Evolutionary conservation across 2,329 filamentous ascomycete genomes (phyloP).

Genomic region (Nigrograna mackinnonii): DNA sequence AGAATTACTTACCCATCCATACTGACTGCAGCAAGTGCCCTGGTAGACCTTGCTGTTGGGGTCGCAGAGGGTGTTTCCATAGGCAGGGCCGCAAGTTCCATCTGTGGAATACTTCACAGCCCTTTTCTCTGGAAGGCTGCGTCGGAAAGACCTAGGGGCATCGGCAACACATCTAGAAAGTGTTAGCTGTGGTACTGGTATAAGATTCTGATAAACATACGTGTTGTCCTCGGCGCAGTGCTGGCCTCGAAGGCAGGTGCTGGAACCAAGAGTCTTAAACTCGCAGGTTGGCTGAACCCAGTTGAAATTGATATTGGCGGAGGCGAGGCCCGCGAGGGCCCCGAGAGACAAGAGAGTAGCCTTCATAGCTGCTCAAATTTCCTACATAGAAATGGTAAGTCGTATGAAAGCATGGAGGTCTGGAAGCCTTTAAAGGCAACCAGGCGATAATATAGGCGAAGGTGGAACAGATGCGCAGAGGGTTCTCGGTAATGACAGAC

Average conservation of each 20-base stretch:
- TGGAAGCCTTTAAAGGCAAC: too few species aligned
- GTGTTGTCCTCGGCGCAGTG: constrained; percentile 38
- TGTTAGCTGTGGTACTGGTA: constrained; percentile 2
- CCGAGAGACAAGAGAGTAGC: constrained; percentile 28
- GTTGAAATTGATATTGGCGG: constrained; percentile 54
- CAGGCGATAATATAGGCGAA: not conserved
- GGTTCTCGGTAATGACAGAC: too few species aligned
- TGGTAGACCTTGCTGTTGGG: constrained; percentile 49
- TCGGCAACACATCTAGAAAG: constrained; percentile 20
- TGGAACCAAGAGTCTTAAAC: constrained; percentile 16
- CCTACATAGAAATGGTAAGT: too few species aligned
- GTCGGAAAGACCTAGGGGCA: constrained; percentile 28
- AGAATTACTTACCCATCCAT: constrained; percentile 34
- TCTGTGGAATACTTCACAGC: constrained; percentile 41
- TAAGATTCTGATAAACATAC: constrained; percentile 15
- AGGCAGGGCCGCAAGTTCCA: constrained; percentile 43
- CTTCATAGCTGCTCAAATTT: constrained; percentile 25
- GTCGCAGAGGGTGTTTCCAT: constrained; percentile 46
- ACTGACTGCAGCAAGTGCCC: constrained; percentile 50
- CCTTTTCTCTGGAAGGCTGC: constrained; percentile 25
- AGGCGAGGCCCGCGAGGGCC: constrained; percentile 38
- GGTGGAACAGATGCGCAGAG: not conserved
- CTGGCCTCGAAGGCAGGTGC: constrained; percentile 42
- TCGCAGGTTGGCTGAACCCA: constrained; percentile 51
- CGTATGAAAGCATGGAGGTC: too few species aligned